A percentile compares a stretch with the other conserved stretches of the same genome.
Conservation (phyloP, 2,329 filamentous ascomycete species). For the Pseudogymnoascus sp. region DNA sequence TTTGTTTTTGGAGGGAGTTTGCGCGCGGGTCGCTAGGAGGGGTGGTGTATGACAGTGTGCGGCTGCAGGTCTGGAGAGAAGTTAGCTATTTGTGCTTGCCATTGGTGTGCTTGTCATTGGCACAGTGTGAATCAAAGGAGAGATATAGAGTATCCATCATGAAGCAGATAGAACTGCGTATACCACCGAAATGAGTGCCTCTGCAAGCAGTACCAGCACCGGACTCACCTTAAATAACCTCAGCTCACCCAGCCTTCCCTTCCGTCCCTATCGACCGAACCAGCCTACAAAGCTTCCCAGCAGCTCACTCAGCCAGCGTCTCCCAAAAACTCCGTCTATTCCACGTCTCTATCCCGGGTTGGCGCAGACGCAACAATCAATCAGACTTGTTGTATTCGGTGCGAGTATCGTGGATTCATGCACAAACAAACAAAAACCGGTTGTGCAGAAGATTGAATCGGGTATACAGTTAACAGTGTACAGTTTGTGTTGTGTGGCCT, state of each 20-base stretch:
- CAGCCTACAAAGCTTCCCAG: not conserved
- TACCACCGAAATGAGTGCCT: not conserved
- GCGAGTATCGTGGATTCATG: not conserved
- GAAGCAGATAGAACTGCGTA: not conserved
- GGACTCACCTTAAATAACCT: not conserved
- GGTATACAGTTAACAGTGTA: not conserved
- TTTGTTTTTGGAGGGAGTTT: not conserved
- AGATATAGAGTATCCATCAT: not conserved
- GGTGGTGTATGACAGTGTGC: not conserved
- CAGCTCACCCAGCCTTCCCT: not conserved
- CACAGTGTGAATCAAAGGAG: not conserved
- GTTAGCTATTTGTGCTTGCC: not conserved
- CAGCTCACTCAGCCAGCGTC: conserved; percentile 1
- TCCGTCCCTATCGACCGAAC: conserved; percentile 3
- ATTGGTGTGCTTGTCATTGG: not conserved
- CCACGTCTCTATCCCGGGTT: not conserved
- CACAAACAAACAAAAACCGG: not conserved
- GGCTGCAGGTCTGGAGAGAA: not conserved
- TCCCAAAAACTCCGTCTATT: not conserved
- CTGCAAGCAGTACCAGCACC: not conserved
- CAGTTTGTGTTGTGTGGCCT: conserved; percentile 7
- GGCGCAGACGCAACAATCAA: not conserved
- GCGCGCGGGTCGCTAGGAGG: not conserved
- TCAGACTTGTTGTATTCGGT: not conserved
- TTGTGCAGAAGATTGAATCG: not conserved